A percentile compares a stretch with the other conserved stretches of the same genome.
Evolutionary conservation across 2,329 filamentous ascomycete species (phyloP).

Genomic region (Trichoderma hamatum): DNA sequence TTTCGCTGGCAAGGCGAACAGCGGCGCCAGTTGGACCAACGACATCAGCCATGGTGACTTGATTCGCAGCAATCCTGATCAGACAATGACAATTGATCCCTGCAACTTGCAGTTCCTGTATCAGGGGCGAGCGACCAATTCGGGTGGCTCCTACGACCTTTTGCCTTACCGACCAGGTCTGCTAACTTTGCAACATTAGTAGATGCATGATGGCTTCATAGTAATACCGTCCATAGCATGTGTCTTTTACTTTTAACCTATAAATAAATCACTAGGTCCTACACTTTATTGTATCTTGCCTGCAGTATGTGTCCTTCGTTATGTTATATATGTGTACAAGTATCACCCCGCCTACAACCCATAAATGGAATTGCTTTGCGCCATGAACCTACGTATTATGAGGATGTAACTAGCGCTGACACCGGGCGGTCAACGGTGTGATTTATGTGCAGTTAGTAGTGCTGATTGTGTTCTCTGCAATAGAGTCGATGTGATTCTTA

Average conservation of each 20-base stretch:
- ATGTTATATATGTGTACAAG: too few relatives aligned
- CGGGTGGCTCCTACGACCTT: conserved; percentile 4
- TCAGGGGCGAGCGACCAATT: conserved; percentile 5
- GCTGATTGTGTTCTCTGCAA: too few relatives aligned
- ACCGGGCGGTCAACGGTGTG: too few relatives aligned
- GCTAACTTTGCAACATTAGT: conserved; percentile 7
- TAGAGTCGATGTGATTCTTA: too few relatives aligned
- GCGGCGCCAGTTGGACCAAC: conserved; percentile 16
- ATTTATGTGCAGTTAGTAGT: too few relatives aligned
- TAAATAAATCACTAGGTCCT: neutral
- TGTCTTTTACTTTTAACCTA: neutral
- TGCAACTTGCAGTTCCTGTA: conserved; percentile 13
- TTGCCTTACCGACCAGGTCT: conserved; percentile 3
- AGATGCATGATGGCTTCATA: too few relatives aligned
- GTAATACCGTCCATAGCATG: neutral
- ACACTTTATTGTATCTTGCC: neutral
- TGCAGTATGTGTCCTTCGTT: neutral
- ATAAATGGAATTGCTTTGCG: too few relatives aligned
- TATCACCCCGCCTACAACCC: too few relatives aligned
- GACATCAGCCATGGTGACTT: conserved; percentile 18
- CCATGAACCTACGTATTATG: too few relatives aligned
- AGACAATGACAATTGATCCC: conserved; percentile 10
- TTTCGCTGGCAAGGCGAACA: conserved; percentile 16
- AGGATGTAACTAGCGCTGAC: too few relatives aligned
- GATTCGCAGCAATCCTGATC: conserved; percentile 17